phyloP scores from a whole-genome alignment of 495 filamentous ascomycete species.

The Aspergillus homomorphus region DNA sequence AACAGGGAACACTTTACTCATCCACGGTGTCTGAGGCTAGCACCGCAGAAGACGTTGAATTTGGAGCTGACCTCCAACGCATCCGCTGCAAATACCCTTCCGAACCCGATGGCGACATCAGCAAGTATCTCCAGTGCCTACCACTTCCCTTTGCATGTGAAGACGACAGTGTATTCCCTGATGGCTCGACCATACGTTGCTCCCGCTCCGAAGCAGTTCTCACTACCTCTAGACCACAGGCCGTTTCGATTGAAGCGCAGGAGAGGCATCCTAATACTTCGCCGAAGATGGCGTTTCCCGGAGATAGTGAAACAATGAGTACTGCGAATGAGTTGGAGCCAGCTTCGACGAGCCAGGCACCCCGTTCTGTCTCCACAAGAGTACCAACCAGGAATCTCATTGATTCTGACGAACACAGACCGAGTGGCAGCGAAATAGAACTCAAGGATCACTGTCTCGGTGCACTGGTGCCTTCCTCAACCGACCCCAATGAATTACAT shows the following conservation, averaged over 20 bases:
- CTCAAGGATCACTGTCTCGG: background rate
- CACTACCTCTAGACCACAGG: background rate
- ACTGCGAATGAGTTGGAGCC: background rate
- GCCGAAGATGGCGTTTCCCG: background rate
- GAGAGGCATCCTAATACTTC: background rate
- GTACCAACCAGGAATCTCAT: background rate
- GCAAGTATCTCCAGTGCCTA: constrained; percentile 7
- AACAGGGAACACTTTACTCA: constrained; percentile 14
- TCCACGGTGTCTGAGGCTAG: constrained; percentile 25
- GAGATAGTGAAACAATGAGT: background rate
- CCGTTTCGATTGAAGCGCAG: background rate
- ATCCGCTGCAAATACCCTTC: constrained; percentile 21
- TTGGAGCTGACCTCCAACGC: constrained; percentile 34
- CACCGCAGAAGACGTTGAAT: constrained; percentile 33
- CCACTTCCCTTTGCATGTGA: constrained; percentile 3
- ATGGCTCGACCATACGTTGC: background rate
- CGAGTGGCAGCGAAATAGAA: background rate
- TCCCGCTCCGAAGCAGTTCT: background rate
- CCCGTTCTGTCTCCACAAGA: background rate
- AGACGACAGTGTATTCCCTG: background rate
- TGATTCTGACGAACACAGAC: background rate
- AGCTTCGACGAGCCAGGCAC: too few species aligned
- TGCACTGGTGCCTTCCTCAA: background rate
- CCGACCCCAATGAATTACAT: background rate
- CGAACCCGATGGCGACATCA: background rate